Evolutionary conservation across 306 rosid genomes (phyloP).

Genomic region (Dalbergia cochinchinensis): DNA sequence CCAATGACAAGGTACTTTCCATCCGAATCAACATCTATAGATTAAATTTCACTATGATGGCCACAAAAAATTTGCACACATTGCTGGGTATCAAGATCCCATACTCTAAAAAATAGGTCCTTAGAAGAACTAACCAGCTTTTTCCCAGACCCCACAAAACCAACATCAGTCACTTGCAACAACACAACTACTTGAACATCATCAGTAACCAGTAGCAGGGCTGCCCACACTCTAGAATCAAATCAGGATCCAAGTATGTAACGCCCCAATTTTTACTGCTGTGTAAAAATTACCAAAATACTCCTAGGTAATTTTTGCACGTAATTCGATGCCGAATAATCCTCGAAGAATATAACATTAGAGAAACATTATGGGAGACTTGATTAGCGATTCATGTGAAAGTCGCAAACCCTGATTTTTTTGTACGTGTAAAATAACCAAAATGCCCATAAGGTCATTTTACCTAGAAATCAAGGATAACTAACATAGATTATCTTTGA

Average conservation of each 20-base stretch:
- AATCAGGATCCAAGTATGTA: slow-evolving; percentile 30
- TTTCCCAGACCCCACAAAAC: slow-evolving; percentile 78
- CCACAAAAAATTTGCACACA: slow-evolving; percentile 95
- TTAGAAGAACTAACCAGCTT: slow-evolving; percentile 88
- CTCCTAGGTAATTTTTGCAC: too few relatives aligned
- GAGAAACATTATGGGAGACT: too few relatives aligned
- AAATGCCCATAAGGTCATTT: too few relatives aligned
- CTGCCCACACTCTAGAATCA: slow-evolving; percentile 21
- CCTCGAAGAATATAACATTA: too few relatives aligned
- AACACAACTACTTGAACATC: background rate
- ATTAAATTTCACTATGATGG: slow-evolving; percentile 96
- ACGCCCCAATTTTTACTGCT: too few relatives aligned
- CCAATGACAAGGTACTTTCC: slow-evolving; percentile 86
- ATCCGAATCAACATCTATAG: slow-evolving; percentile 75
- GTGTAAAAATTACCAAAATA: too few relatives aligned
- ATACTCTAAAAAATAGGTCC: slow-evolving; percentile 91
- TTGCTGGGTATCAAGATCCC: slow-evolving; percentile 98
- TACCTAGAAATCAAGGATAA: too few relatives aligned
- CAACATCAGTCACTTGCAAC: slow-evolving; percentile 80
- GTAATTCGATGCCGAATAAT: too few relatives aligned
- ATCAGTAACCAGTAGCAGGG: background rate
- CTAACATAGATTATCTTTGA: too few relatives aligned
- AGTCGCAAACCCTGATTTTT: too few relatives aligned
- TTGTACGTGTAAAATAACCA: too few relatives aligned
- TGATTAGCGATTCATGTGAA: too few relatives aligned